Conservation (phyloP, 306 rosid genomes). For the Begonia fuchsioides region DNA sequence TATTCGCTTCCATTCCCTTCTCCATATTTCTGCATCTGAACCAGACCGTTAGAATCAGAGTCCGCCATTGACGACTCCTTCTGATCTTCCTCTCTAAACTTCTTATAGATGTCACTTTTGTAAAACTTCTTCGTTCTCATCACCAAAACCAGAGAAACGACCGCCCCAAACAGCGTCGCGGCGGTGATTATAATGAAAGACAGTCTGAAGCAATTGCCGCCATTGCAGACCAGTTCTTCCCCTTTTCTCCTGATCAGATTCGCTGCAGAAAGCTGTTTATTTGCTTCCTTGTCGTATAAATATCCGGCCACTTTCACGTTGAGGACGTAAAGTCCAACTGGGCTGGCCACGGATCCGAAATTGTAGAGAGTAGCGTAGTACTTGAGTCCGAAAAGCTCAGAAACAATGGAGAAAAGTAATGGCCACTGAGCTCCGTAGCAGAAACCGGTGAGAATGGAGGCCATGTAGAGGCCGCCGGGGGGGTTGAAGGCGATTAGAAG, state of each 20-base stretch:
- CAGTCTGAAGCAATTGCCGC: slow-evolving; percentile 21
- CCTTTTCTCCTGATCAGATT: neutral
- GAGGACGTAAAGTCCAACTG: slow-evolving; percentile 25
- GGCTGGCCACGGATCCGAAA: slow-evolving; percentile 65
- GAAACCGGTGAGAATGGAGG: slow-evolving; percentile 53
- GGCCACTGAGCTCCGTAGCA: slow-evolving; percentile 87
- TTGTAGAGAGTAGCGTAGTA: slow-evolving; percentile 72
- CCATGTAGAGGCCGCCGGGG: slow-evolving; percentile 25
- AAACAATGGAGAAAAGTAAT: slow-evolving; percentile 57
- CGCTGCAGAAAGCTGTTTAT: slow-evolving; percentile 11
- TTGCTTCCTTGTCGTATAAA: slow-evolving; percentile 28
- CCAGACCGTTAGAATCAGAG: too few species aligned
- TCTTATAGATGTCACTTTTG: slow-evolving; percentile 33
- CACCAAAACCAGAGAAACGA: slow-evolving; percentile 24
- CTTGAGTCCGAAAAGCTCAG: slow-evolving; percentile 66
- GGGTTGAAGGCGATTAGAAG: slow-evolving; percentile 35
- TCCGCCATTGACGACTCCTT: neutral
- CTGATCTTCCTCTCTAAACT: slow-evolving; percentile 13
- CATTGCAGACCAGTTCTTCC: slow-evolving; percentile 18
- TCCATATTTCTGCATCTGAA: slow-evolving; percentile 8
- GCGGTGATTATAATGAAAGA: slow-evolving; percentile 28
- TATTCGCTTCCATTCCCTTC: neutral
- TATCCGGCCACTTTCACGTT: slow-evolving; percentile 30
- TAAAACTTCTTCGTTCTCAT: slow-evolving; percentile 37
- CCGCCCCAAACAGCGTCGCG: slow-evolving; percentile 18